These are phyloP conservation scores for Pseudofabraea citricarpa DNA, from an alignment of 2,329 filamentous ascomycete species.

Conservation along the genomic window DNA sequence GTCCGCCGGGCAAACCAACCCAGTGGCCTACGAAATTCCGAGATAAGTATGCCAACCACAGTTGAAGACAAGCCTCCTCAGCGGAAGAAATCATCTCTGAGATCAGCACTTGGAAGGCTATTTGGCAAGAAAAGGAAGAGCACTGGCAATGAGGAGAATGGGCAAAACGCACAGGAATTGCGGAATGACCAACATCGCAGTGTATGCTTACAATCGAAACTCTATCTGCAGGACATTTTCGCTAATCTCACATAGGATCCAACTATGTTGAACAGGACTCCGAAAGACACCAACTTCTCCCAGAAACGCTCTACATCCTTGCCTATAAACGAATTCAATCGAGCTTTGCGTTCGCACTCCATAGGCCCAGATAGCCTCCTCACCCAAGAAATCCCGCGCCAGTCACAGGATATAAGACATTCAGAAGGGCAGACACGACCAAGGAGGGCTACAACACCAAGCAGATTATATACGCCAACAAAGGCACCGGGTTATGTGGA, in stretches of 20 bases:
- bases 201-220: constrained; percentile 38
- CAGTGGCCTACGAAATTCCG: constrained; percentile 42
- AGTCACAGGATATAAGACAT: too few species aligned
- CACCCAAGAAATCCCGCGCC: too few species aligned
- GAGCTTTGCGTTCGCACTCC: constrained; percentile 57
- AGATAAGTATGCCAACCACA: constrained; percentile 37
- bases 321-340: constrained; percentile 56
- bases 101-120: constrained; percentile 49
- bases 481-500: constrained; percentile 36
- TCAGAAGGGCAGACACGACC: constrained; percentile 28
- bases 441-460: constrained; percentile 38
- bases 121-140: constrained; percentile 54
- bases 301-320: constrained; percentile 52
- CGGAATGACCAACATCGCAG: constrained; percentile 39
- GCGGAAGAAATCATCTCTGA: constrained; percentile 53
- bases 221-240: constrained; percentile 3
- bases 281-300: constrained; percentile 31
- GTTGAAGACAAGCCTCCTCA: constrained; percentile 35
- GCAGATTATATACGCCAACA: constrained; percentile 34
- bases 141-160: constrained; percentile 7
- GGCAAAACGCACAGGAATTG: constrained; percentile 6
- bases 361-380: constrained; percentile 43
- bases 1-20: constrained; percentile 11
- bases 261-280: constrained; percentile 27
- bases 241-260: constrained; percentile 31